These are phyloP conservation scores for Calonectria montana DNA, from an alignment of 2,329 filamentous ascomycete species.

Conservation along the genomic window DNA sequence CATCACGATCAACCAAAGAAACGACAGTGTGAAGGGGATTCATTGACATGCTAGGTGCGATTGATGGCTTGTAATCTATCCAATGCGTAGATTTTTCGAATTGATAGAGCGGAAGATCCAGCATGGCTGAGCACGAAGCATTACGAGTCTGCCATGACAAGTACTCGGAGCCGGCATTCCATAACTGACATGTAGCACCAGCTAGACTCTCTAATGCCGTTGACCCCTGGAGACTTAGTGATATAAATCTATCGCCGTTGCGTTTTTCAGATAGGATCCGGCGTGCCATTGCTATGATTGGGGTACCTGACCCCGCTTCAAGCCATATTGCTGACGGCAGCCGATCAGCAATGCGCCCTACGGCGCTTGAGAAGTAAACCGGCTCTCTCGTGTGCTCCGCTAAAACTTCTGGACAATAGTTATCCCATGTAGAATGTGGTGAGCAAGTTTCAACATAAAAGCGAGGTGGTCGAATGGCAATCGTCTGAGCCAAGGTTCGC, in stretches of 20 bases:
- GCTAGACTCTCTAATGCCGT: background rate
- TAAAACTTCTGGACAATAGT: background rate
- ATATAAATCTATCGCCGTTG: background rate
- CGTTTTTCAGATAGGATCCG: background rate
- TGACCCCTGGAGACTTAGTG: background rate
- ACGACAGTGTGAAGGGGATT: background rate
- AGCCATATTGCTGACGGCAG: background rate
- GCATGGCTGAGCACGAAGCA: background rate
- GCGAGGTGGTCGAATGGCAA: background rate
- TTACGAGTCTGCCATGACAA: background rate
- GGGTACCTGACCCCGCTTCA: background rate
- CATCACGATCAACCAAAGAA: background rate
- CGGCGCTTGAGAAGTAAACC: background rate
- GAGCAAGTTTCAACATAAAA: background rate
- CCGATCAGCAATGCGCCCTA: background rate
- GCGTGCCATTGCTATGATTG: background rate
- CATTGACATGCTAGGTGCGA: background rate
- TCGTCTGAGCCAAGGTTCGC: background rate
- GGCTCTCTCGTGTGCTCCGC: background rate
- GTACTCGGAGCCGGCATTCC: background rate
- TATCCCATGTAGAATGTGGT: background rate
- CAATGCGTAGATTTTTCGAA: background rate
- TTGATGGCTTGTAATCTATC: background rate
- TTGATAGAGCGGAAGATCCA: background rate
- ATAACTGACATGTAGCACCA: background rate